Evolutionary conservation across 129 eudicot species (phyloP), one percentile per base, ranked within the genome.

Genomic region (Glebionis coronaria): DNA sequence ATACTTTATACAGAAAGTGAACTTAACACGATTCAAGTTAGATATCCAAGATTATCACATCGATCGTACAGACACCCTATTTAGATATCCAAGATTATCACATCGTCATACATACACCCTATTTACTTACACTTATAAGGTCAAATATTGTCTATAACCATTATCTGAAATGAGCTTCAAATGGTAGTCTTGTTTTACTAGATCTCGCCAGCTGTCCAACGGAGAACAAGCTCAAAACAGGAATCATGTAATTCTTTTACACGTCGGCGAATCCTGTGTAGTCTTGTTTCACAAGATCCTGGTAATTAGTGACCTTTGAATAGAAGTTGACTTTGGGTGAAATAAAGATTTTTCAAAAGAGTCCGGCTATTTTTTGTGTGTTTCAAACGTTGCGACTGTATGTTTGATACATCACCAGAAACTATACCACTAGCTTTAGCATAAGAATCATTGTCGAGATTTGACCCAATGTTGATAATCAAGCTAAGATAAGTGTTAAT

Each of bases 141-240:
- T n/a, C n/a, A n/a, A n/a, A n/a, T n/a, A n/a, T n/a, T n/a, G n/a
- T n/a, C n/a, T n/a, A n/a, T n/a, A n/a, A n/a, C n/a, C n/a, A n/a
- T n/a, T n/a, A n/a, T n/a, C n/a, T n/a, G n/a, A n/a, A n/a, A n/a
- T n/a, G n/a, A n/a, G n/a, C n/a, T n/a, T n/a, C n/a, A n/a, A n/a
- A n/a, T n/a, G n/a, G n/a, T n/a, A n/a, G n/a, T n/a, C n/a, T n/a
- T n/a, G n/a, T n/a, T n/a, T n/a, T n/a, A n/a, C n/a, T n/a, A n/a
- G n/a, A n/a, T n/a, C 96, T 93, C 13, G 96, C 96, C 44, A 89
- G 67, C 50, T 89, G 93, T 50, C 96, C 96, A 16, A 89, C 94
- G 0, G 96, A 85, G 67, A 89, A 89, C 20, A 90, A 85, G 79
- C 96, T 89, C 40, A 89, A 80, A 19, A 89, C 96, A 31, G 85